These are phyloP conservation scores for Chaetoceros muelleri DNA, from an alignment of 108 stramenopile genomes.

Conservation along the genomic window DNA sequence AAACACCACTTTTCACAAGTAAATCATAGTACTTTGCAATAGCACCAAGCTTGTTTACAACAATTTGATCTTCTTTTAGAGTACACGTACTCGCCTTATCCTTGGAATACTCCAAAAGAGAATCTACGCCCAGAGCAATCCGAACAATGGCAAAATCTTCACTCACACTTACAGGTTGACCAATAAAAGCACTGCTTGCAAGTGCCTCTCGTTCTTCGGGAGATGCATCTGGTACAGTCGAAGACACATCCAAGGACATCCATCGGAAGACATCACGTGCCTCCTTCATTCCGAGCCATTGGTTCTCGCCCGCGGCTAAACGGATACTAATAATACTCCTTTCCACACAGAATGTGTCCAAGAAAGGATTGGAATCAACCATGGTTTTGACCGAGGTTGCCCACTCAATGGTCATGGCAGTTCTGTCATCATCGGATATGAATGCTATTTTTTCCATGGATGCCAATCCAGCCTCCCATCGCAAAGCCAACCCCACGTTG, in stretches of 20 bases:
- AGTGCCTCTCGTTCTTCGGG: slow-evolving; percentile 40
- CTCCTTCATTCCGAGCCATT: slow-evolving; percentile 52
- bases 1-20: slow-evolving; percentile 3
- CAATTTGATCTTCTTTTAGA: slow-evolving; percentile 23
- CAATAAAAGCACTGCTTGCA: slow-evolving; percentile 32
- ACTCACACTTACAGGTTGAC: slow-evolving; percentile 61
- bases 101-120: slow-evolving; percentile 34
- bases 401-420: slow-evolving; percentile 40
- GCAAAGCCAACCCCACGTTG: slow-evolving; percentile 52
- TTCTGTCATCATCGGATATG: slow-evolving; percentile 23
- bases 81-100: slow-evolving; percentile 19
- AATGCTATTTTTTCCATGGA: slow-evolving; percentile 47
- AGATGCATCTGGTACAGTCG: slow-evolving; percentile 26
- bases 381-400: slow-evolving; percentile 29
- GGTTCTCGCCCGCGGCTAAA: slow-evolving; percentile 21
- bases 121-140: slow-evolving; percentile 55
- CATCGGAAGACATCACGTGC: slow-evolving; percentile 53
- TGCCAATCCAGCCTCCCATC: slow-evolving; percentile 67
- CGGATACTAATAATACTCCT: slow-evolving; percentile 63
- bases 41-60: slow-evolving; percentile 38
- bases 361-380: slow-evolving; percentile 18
- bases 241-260: slow-evolving; percentile 54
- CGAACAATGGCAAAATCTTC: slow-evolving; percentile 51
- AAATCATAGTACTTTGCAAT: slow-evolving; percentile 29
- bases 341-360: slow-evolving; percentile 63